Conservation (phyloP, 805 yeast species). For the Saturnispora galanensis region DNA sequence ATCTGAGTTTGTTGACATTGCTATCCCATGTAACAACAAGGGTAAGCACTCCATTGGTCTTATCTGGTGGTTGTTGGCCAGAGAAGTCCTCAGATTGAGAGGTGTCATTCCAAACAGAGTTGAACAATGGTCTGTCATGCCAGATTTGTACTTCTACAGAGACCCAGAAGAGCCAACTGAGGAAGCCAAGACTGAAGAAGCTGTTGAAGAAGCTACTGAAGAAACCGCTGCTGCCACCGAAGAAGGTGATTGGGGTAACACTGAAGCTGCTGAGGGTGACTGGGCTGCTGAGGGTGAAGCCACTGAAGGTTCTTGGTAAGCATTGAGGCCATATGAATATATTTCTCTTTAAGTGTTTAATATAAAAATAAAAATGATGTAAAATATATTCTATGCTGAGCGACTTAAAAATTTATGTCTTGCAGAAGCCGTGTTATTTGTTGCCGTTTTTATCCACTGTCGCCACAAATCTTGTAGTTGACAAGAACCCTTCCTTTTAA, state of each 20-base stretch:
- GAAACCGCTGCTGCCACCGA: constrained; percentile 35
- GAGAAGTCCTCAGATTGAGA: constrained; percentile 98
- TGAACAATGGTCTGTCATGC: constrained; percentile 98
- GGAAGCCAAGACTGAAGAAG: constrained; percentile 52
- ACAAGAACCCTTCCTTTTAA: too few relatives aligned
- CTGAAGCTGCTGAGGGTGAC: constrained; percentile 41
- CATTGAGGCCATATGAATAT: constrained; percentile 7
- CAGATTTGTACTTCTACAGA: constrained; percentile 99
- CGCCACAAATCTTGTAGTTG: too few relatives aligned
- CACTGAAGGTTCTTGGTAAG: constrained; percentile 27
- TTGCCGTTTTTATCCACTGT: not conserved
- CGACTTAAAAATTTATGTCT: too few relatives aligned
- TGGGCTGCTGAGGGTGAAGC: constrained; percentile 34
- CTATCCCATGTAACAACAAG: constrained; percentile 99
- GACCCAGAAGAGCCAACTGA: constrained; percentile 98
- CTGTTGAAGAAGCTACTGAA: constrained; percentile 57
- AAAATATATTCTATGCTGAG: not conserved
- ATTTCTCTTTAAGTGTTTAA: constrained; percentile 7
- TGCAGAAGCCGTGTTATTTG: not conserved
- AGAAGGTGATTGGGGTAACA: constrained; percentile 29
- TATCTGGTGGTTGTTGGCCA: constrained; percentile 98
- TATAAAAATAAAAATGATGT: constrained; percentile 4
- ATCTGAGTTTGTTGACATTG: constrained; percentile 97
- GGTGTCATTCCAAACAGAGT: constrained; percentile 95
- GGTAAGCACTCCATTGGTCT: constrained; percentile 99